Base-by-base conservation (phyloP, 2,329 filamentous ascomycete genomes). In the Cordyceps farinosa region DNA sequence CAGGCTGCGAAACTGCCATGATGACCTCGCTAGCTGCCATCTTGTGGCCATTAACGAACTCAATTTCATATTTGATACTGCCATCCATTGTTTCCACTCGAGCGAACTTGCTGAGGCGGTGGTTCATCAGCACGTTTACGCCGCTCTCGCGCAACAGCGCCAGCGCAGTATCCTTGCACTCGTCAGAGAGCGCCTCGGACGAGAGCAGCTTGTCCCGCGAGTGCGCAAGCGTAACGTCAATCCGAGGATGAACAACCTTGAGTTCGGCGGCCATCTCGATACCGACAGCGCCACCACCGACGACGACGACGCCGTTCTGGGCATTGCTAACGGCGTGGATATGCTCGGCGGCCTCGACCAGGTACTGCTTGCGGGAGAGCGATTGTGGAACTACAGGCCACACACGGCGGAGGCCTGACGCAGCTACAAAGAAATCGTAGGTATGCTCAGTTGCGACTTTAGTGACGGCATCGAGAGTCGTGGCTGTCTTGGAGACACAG, bases 251-350 rank as follows among this genome's bases (percentile, higher is more conserved):
- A 30, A 87, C 78, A 52, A 84, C 73, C 75, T 92, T 93, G 61
- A 93, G 78, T 76, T 95, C 90, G 1, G 89, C 86, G 0, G 91
- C 90, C 82, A 94, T 92, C 73, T 94, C 90, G 61, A 93, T 87
- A 9, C 91, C 91, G 1, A 93, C 90, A 7, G 90, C 91, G 56
- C 89, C 77, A 66, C 90, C 90, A 22, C 90, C 90, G n/a, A 94
- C 86, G 29, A 94, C 81, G 0, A 90, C 83, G 1, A 92, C 84
- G 0, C 84, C 86, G 27, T 85, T 78, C 5, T 73, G 76, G 1
- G 85, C 84, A 36, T 78, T 77, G 44, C 79, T 73, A 2, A 87
- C 80, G 13, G 77, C 73, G 27, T 82, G 75, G 67, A 90, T 85
- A 66, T 91, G 87, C 10, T 80, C 77, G 54, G 79, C 79, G 0